phyloP scores from a whole-genome alignment of 2,329 filamentous ascomycete genomes.

The Chrysoporthe deuterocubensis region DNA sequence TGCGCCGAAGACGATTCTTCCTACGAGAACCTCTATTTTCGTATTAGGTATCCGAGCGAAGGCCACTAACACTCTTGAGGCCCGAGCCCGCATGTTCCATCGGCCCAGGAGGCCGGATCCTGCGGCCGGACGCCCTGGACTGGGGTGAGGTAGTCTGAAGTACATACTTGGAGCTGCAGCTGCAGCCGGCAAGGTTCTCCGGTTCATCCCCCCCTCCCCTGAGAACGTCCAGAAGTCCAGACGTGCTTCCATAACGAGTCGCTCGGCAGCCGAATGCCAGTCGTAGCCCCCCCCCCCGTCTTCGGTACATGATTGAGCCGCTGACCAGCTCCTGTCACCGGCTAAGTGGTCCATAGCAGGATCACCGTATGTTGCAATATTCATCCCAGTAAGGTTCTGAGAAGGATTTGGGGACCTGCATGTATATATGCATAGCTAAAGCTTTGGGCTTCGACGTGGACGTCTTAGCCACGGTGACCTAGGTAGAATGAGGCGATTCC shows the following conservation, averaged over 20 bases:
- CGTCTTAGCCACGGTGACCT: background rate
- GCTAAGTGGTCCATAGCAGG: constrained; percentile 5
- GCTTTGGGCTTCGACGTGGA: background rate
- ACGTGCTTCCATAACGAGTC: constrained; percentile 1
- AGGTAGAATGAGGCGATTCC: constrained; percentile 9
- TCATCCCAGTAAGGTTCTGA: constrained; percentile 6
- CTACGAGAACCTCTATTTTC: background rate
- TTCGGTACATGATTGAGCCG: background rate
- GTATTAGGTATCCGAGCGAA: background rate
- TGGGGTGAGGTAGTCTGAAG: constrained; percentile 4
- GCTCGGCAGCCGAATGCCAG: constrained; percentile 22
- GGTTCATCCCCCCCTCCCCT: background rate
- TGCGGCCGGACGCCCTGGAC: background rate
- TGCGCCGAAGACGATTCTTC: background rate
- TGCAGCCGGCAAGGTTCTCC: constrained; percentile 11
- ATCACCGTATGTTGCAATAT: background rate
- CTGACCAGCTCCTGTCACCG: background rate
- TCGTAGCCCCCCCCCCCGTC: background rate
- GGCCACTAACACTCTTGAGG: background rate
- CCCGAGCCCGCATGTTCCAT: constrained; percentile 8
- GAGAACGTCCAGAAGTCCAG: background rate
- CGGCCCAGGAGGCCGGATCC: constrained; percentile 14
- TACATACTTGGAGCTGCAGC: constrained; percentile 10
- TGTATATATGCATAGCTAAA: constrained; percentile 3
- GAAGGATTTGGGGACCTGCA: constrained; percentile 17